Percentiles rank a stretch among this genome's conserved stretches.
Conservation (phyloP, 202 grass and related monocot genomes). For the Hordeum pubiflorum region DNA sequence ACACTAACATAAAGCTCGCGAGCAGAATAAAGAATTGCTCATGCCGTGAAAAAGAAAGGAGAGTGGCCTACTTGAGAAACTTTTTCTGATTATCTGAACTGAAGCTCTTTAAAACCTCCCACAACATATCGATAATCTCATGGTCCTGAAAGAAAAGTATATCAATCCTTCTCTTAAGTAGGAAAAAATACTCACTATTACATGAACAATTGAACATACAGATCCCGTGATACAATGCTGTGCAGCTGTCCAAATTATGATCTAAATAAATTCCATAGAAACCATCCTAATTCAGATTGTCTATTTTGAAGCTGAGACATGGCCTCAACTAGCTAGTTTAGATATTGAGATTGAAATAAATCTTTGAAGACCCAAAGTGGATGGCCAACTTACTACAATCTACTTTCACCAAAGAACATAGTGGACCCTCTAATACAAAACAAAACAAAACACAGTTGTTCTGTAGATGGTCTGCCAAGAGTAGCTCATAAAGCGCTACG, state of each 20-base stretch:
- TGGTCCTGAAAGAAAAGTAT: conserved; percentile 61
- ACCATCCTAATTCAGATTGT: not conserved
- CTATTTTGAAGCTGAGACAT: conserved; percentile 3
- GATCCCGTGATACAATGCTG: not conserved
- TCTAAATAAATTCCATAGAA: not conserved
- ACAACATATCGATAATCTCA: conserved; percentile 83
- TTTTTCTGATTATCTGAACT: conserved; percentile 81
- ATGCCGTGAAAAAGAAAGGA: not conserved
- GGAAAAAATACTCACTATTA: not conserved
- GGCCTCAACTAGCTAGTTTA: not conserved
- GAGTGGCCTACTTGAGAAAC: conserved; percentile 71
- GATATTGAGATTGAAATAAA: not conserved
- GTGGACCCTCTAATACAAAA: not conserved
- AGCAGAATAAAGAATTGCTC: not conserved
- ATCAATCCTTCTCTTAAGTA: not conserved
- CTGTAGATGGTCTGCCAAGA: not conserved
- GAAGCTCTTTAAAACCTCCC: conserved; percentile 91
- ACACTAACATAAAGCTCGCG: not conserved
- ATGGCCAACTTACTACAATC: not conserved
- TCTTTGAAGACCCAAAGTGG: not conserved
- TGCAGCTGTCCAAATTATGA: not conserved
- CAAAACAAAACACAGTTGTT: not conserved
- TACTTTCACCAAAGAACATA: not conserved
- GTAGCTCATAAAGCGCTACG: not conserved
- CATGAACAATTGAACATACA: not conserved